Base-by-base conservation (phyloP, 306 rosid genomes). In the Crotalaria pallida region DNA sequence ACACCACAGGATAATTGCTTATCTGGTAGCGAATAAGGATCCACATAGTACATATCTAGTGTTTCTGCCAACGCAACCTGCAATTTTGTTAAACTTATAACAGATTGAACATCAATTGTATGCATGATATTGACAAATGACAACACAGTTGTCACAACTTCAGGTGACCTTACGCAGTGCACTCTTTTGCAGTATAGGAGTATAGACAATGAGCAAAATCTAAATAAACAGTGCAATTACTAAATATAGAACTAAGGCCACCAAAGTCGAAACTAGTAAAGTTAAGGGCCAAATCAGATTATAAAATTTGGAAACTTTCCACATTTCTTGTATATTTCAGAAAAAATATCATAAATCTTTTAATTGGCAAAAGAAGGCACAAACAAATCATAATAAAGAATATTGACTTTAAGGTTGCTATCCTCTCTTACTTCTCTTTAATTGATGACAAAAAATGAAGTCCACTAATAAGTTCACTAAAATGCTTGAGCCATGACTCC, bases 21-120 rank as follows among this genome's bases (percentile, higher is more conserved):
- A 59, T 84, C 73, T 18, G 87, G 85, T 74, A 90, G 76, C 0
- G 96, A 70, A 77, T 88, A 88, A 56, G 83, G 81, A 87, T 93
- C 98, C 40, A 85, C 98, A 41, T 81, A 90, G 72, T 84, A 90
- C 80, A 87, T 81, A 77, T 93, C 98, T 71, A 90, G 74, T 18
- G 79, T 68, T 71, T 87, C 92, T 13, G 94, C 92, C 85, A 93
- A 74, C 26, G 82, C 89, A 74, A 90, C 88, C 98, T 93, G 88
- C 80, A 78, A 66, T 78, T 73, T 75, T 31, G 69, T 36, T 22
- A 65, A 55, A 67, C 16, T 10, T 48, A 50, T 16, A 51, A 41
- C 53, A 66, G 44, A 65, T 66, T 76, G 13, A 61, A 44, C 34
- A 36, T 67, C 16, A 23, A 57, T 41, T 40, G 48, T 47, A 59